Evolutionary conservation across 345 rosid genomes (phyloP).

Genomic region (Salix arbutifolia): DNA sequence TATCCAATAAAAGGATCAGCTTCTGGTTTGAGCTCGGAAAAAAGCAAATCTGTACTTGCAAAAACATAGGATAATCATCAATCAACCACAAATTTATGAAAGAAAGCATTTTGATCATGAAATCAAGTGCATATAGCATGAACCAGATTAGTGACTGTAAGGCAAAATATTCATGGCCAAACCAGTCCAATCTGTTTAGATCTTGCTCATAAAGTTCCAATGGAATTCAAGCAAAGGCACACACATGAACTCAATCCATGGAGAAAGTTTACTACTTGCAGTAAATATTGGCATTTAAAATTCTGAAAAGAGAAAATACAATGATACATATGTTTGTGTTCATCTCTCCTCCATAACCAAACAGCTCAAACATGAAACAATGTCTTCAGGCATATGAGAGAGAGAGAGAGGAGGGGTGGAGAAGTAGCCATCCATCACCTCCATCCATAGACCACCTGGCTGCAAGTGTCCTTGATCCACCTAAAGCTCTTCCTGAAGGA

Average conservation of each 20-base stretch:
- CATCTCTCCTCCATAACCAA: not conserved
- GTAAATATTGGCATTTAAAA: not conserved
- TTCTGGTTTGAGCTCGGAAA: not conserved
- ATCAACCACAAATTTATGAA: not conserved
- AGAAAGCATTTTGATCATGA: not conserved
- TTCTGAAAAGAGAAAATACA: not conserved
- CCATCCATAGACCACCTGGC: constrained; percentile 59
- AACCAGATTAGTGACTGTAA: not conserved
- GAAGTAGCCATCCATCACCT: constrained; percentile 27
- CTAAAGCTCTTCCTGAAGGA: constrained; percentile 77
- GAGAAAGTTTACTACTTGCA: not conserved
- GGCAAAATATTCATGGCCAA: not conserved
- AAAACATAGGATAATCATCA: not conserved
- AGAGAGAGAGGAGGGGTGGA: not conserved
- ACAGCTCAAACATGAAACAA: not conserved
- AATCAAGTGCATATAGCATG: not conserved
- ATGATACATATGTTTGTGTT: not conserved
- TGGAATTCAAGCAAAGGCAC: not conserved
- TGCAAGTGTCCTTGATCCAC: constrained; percentile 78
- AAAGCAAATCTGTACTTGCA: not conserved
- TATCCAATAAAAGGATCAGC: not conserved
- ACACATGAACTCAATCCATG: not conserved
- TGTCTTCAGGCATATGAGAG: not conserved
- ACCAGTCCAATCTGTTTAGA: not conserved
- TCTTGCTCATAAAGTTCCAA: not conserved